A percentile compares a stretch with the other conserved stretches of the same genome.
These are phyloP conservation scores for Blastobotrys buckinghamii DNA, from an alignment of 1,139 yeast genomes.

Conservation along the genomic window DNA sequence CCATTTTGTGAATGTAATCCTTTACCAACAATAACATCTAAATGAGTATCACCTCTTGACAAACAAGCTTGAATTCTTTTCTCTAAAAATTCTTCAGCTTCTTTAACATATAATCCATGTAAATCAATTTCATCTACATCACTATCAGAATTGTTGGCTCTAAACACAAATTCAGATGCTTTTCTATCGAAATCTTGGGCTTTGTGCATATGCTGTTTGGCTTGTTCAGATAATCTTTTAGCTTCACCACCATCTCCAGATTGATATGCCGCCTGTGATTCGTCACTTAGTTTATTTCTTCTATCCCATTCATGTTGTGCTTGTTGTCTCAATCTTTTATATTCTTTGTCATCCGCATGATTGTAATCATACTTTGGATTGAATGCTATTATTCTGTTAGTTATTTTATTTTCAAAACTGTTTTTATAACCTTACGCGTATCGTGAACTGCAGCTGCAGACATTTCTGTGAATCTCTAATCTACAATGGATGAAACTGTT, in stretches of 20 bases:
- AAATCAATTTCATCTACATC: constrained; percentile 82
- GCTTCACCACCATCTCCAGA: constrained; percentile 70
- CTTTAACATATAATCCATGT: constrained; percentile 86
- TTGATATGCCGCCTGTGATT: constrained; percentile 74
- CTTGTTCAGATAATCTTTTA: constrained; percentile 61
- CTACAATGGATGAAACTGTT: too few relatives aligned
- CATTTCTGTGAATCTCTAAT: too few relatives aligned
- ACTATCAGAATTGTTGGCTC: constrained; percentile 83
- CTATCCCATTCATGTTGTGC: constrained; percentile 65
- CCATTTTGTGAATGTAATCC: constrained; percentile 83
- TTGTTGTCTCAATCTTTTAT: constrained; percentile 54
- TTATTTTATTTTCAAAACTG: neutral
- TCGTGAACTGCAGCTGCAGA: neutral
- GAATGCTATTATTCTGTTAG: constrained; percentile 4
- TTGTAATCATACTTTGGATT: constrained; percentile 27
- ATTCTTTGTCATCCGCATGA: constrained; percentile 40
- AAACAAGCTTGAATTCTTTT: constrained; percentile 65
- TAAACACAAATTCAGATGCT: constrained; percentile 89
- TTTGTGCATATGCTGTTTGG: constrained; percentile 51
- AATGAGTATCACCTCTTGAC: constrained; percentile 48
- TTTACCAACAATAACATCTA: constrained; percentile 81
- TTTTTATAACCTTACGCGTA: neutral
- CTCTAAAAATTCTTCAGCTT: constrained; percentile 73
- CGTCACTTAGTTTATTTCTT: constrained; percentile 46
- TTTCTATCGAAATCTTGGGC: constrained; percentile 67